Conservation (phyloP, 208 protist genomes). For the Acanthamoeba lenticulata region DNA sequence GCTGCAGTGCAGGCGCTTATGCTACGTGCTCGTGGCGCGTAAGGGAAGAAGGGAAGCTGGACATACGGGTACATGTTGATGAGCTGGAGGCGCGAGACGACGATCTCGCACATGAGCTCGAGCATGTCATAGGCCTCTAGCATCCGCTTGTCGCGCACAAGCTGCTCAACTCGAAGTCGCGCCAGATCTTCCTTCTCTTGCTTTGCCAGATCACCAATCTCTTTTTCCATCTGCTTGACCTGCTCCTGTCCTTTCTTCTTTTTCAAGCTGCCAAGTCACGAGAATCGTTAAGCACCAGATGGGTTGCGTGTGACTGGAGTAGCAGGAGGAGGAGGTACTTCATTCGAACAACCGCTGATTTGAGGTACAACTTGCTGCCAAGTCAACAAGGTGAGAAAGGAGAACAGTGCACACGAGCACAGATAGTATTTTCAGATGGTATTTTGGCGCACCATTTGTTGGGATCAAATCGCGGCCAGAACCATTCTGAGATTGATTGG, state of each 20-base stretch:
- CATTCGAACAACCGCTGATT: not conserved
- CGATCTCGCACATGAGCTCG: slow-evolving; percentile 44
- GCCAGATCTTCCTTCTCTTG: slow-evolving; percentile 32
- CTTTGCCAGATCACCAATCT: slow-evolving; percentile 1
- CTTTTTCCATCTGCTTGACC: slow-evolving; percentile 53
- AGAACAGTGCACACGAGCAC: too few relatives aligned
- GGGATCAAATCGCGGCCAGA: not conserved
- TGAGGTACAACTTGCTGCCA: slow-evolving; percentile 3
- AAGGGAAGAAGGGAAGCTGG: not conserved
- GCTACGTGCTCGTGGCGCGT: not conserved
- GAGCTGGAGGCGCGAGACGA: not conserved
- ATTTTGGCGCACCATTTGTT: not conserved
- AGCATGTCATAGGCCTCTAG: slow-evolving; percentile 20
- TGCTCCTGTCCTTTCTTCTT: slow-evolving; percentile 55
- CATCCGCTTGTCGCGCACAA: not conserved
- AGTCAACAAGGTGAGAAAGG: too few relatives aligned
- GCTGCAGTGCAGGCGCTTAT: not conserved
- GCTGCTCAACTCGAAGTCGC: not conserved
- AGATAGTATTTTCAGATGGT: too few relatives aligned
- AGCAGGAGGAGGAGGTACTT: not conserved
- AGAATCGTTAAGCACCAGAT: not conserved
- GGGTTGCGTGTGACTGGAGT: not conserved
- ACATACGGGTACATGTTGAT: slow-evolving; percentile 20
- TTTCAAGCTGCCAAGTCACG: not conserved
- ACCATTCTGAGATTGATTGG: not conserved